A percentile compares a stretch with the other conserved stretches of the same genome.
These are phyloP conservation scores for Wickerhamomyces sp. DNA, from an alignment of 1,139 yeast genomes.

Conservation along the genomic window DNA sequence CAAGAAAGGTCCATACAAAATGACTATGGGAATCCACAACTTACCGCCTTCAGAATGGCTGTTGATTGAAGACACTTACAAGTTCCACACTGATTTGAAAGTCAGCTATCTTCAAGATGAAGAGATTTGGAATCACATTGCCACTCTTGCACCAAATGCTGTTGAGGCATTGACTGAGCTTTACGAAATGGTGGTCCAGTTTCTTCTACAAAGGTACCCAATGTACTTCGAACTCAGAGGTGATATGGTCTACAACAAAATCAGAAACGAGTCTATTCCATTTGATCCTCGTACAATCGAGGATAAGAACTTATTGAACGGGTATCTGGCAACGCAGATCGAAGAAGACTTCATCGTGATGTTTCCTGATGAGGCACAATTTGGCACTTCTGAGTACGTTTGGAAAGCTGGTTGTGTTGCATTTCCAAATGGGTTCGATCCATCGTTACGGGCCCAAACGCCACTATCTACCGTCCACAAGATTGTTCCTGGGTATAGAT, in stretches of 20 bases:
- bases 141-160: conserved; percentile 27
- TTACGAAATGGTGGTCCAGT: conserved; percentile 44
- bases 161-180: conserved; percentile 50
- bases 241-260: conserved; percentile 35
- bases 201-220: conserved; percentile 56
- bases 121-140: conserved; percentile 17
- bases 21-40: conserved; percentile 64
- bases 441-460: conserved; percentile 45
- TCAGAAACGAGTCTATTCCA: conserved; percentile 38
- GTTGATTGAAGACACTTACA: conserved; percentile 60
- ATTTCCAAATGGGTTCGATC: conserved; percentile 76
- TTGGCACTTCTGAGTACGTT: conserved; percentile 50
- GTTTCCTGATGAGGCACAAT: conserved; percentile 41
- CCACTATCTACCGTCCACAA: conserved; percentile 56
- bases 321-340: conserved; percentile 39
- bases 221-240: conserved; percentile 37
- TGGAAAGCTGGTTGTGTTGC: conserved; percentile 62
- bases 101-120: conserved; percentile 36
- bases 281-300: conserved; percentile 14
- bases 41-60: conserved; percentile 59
- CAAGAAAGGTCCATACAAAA: conserved; percentile 53
- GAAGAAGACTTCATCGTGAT: conserved; percentile 67
- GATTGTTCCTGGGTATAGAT: conserved; percentile 68
- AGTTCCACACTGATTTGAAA: conserved; percentile 40
- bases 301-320: conserved; percentile 31